These are phyloP conservation scores for Hypoxylon sp. DNA, from an alignment of 2,329 filamentous ascomycete species.

Conservation along the genomic window DNA sequence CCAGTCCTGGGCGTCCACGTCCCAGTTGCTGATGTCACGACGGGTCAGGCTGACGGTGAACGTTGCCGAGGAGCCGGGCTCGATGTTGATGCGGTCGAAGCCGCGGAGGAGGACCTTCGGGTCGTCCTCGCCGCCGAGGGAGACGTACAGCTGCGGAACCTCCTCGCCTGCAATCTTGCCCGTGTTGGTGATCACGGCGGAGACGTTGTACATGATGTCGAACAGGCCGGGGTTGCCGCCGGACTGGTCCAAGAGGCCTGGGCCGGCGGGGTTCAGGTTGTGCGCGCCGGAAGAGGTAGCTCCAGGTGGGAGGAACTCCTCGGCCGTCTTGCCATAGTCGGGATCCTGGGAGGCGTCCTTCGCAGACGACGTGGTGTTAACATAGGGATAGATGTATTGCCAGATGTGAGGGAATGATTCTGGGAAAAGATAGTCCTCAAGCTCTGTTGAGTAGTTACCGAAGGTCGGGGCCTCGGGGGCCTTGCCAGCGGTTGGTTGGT, in stretches of 20 bases:
- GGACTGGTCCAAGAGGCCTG: constrained; percentile 54
- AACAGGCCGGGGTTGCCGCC: constrained; percentile 73
- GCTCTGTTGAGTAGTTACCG: constrained; percentile 68
- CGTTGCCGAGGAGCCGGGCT: constrained; percentile 69
- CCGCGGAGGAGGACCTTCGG: constrained; percentile 72
- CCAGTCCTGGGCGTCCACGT: constrained; percentile 83
- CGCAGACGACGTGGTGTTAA: constrained; percentile 68
- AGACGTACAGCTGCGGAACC: constrained; percentile 80
- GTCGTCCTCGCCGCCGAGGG: constrained; percentile 80
- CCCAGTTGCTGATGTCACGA: constrained; percentile 89
- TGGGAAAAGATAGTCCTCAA: constrained; percentile 74
- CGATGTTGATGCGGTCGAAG: constrained; percentile 80
- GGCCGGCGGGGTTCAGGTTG: constrained; percentile 57
- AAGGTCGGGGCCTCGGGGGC: constrained; percentile 70
- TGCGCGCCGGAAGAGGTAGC: constrained; percentile 65
- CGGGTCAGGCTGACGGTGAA: constrained; percentile 77
- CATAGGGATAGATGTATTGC: constrained; percentile 74
- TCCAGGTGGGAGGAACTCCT: constrained; percentile 66
- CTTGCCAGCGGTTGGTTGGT: constrained; percentile 66
- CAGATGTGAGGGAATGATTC: constrained; percentile 58
- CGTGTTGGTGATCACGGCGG: constrained; percentile 75
- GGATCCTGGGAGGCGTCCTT: constrained; percentile 64
- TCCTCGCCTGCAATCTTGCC: constrained; percentile 72
- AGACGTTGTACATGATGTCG: constrained; percentile 73
- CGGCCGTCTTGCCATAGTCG: constrained; percentile 65